Percentiles rank a stretch among this genome's conserved stretches.
Conservation (phyloP, 371 early-diverging fungal genomes). For the Circinella minor region DNA sequence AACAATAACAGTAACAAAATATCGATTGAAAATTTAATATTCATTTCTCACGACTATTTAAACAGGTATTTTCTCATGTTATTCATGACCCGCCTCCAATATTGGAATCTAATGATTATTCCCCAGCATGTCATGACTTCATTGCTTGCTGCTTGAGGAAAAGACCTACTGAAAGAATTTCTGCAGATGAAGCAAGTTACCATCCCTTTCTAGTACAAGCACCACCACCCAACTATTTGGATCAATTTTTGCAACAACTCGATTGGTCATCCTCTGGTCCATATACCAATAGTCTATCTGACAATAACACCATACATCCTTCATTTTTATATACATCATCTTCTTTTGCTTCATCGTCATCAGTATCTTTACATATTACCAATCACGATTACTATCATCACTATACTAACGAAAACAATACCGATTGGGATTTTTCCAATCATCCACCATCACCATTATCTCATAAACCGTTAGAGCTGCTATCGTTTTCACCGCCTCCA, state of each 20-base stretch:
- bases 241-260: constrained; percentile 3
- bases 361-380: no score
- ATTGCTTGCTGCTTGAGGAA: constrained; percentile 57
- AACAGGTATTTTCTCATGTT: constrained; percentile 43
- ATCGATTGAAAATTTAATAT: neutral
- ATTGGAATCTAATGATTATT: constrained; percentile 17
- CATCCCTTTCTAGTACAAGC: constrained; percentile 64
- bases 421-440: constrained; percentile 3
- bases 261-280: neutral
- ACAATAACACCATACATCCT: no score
- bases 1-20: no score
- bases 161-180: constrained; percentile 68
- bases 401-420: neutral
- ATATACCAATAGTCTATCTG: neutral
- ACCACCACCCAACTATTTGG: constrained; percentile 12
- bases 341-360: no score
- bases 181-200: constrained; percentile 65
- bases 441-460: neutral
- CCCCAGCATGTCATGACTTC: constrained; percentile 32
- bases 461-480: no score
- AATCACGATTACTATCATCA: neutral
- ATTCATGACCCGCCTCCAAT: constrained; percentile 45
- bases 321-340: no score
- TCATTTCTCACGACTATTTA: neutral
- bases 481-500: neutral